Evolutionary conservation across 1,284 basidiomycete species (phyloP), one percentile per base, ranked within the genome.

Genomic region (Moesziomyces parantarcticus): DNA sequence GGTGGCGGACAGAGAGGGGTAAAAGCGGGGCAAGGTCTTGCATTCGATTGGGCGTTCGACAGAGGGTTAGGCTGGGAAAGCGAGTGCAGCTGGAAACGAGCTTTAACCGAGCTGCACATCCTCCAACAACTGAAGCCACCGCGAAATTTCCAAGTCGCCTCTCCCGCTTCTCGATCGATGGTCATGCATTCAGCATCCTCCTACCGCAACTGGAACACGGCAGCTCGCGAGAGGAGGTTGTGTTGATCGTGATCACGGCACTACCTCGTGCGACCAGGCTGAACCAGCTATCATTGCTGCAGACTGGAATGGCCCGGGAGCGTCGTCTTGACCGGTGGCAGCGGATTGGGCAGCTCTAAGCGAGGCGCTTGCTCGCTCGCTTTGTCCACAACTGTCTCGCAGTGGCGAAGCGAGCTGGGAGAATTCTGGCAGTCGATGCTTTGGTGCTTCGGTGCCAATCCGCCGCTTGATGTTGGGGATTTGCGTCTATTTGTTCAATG

Each of bases 21-120:
- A 49, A 49, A 44, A 50, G 55, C 55, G 55, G 55, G 55, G 55
- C 55, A 57, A 57, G 47, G 29, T 32, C 29, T n/a, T n/a, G 29
- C 29, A 13, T 32, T 32, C 13, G 29, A 32, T 32, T 32, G 29
- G 29, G 26, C 25, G 40, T 43, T 50, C 44, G 47, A 40, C 47
- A 22, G 26, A 49, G 18, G 29, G 29, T 32, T 10, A 32, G 29
- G 29, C 29, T 1, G 29, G 10, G 39, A 42, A 18, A 5, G 11
- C 11, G 16, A 16, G 18, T 39, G 36, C 36, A 39, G 36, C 36
- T 39, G 29, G 41, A 44, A 45, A 41, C 20, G 39, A 21, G 22
- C 23, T 20, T 32, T 59, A 53, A 49, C 50, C 50, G 50, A 59
- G 45, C 52, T 29, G 43, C 49, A 59, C 41, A 52, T 59, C 39